Conservation (phyloP, 164 flowering plant genomes). For the Warburgia ugandensis region DNA sequence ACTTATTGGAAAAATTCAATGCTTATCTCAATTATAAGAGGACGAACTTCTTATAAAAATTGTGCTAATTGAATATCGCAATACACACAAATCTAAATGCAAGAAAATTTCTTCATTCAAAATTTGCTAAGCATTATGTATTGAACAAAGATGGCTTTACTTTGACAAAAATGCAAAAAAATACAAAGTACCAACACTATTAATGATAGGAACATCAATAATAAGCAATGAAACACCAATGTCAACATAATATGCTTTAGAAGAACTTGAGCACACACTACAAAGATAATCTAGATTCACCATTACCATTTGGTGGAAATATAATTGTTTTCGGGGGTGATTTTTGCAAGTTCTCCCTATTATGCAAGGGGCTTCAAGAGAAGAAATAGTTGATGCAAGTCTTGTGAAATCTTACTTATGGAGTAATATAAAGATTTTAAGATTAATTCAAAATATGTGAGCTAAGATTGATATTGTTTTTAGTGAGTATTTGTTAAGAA, state of each 20-base stretch:
- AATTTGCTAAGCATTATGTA: too few relatives aligned
- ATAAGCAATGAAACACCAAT: conserved; percentile 15
- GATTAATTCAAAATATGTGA: background rate
- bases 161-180: too few relatives aligned
- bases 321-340: conserved; percentile 11
- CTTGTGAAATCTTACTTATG: background rate
- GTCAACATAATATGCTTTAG: background rate
- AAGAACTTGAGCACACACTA: conserved; percentile 10
- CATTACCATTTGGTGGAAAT: conserved; percentile 10
- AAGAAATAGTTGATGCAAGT: background rate
- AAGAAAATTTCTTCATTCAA: too few relatives aligned
- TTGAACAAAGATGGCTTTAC: too few relatives aligned
- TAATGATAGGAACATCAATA: background rate
- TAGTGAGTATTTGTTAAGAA: background rate
- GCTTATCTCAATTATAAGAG: too few relatives aligned
- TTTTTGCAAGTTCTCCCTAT: conserved; percentile 7
- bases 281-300: background rate
- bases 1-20: too few relatives aligned
- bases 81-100: too few relatives aligned
- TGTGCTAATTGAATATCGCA: too few relatives aligned
- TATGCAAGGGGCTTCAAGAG: background rate
- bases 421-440: too few relatives aligned
- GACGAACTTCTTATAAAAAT: too few relatives aligned
- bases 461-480: background rate
- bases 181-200: background rate